These are phyloP conservation scores for Talaromyces sp. DNA, from an alignment of 2,329 filamentous ascomycete species.

Conservation along the genomic window DNA sequence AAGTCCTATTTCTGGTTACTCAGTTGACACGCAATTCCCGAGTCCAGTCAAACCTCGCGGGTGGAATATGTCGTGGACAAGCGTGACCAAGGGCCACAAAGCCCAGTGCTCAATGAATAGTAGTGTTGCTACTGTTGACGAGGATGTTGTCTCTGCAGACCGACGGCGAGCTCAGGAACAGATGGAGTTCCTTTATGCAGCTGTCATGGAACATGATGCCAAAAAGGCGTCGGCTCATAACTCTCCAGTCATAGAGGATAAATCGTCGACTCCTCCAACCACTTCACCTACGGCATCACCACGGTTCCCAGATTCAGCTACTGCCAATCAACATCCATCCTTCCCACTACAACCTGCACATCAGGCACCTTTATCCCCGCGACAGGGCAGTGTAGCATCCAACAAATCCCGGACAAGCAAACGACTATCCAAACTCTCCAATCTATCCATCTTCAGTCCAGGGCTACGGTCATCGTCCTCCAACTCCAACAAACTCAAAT, in stretches of 20 bases:
- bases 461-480: conserved; percentile 35
- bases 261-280: conserved; percentile 19
- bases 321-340: conserved; percentile 3
- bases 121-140: conserved; percentile 69
- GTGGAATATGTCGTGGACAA: conserved; percentile 37
- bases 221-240: conserved; percentile 33
- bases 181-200: conserved; percentile 84
- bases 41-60: conserved; percentile 35
- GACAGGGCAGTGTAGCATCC: conserved; percentile 14
- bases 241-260: conserved; percentile 23
- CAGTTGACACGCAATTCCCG: conserved; percentile 25
- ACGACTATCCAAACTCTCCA: conserved; percentile 36
- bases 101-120: conserved; percentile 41
- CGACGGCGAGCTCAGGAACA: conserved; percentile 70
- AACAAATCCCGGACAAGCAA: conserved; percentile 29
- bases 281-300: conserved; percentile 23
- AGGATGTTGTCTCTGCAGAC: conserved; percentile 68
- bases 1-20: conserved; percentile 30
- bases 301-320: conserved; percentile 20
- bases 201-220: conserved; percentile 83
- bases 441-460: conserved; percentile 39
- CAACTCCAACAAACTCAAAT: conserved; percentile 40
- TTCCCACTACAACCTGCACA: conserved; percentile 6
- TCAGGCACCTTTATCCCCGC: conserved; percentile 12
- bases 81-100: conserved; percentile 28